Evolutionary conservation across 371 early-diverging fungal genomes (phyloP).

Genomic region (Mucor racemosus): DNA sequence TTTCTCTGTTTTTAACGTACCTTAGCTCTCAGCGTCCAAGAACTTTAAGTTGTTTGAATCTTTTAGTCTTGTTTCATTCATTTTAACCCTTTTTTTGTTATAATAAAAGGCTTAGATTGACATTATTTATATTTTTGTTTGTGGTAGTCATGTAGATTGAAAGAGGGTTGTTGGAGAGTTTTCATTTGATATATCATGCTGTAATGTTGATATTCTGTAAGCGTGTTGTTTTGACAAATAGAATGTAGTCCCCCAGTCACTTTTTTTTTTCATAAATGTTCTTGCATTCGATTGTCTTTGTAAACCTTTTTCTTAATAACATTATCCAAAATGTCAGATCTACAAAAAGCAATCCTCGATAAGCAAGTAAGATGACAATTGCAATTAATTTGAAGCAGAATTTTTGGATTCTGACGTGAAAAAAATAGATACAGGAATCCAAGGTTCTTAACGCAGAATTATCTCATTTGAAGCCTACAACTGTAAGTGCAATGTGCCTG

Average conservation of each 20-base stretch:
- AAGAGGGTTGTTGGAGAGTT: background rate
- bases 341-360: constrained; percentile 11
- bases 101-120: constrained; percentile 6
- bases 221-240: constrained; percentile 1
- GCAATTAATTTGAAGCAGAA: background rate
- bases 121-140: background rate
- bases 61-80: background rate
- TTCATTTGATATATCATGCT: too few relatives aligned
- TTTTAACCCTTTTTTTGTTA: background rate
- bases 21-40: constrained; percentile 37
- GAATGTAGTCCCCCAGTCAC: constrained; percentile 9
- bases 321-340: constrained; percentile 11
- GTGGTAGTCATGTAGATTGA: background rate
- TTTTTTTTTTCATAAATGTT: constrained; percentile 10
- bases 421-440: constrained; percentile 24
- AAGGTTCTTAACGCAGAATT: constrained; percentile 31
- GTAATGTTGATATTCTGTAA: background rate
- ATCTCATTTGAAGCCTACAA: constrained; percentile 22
- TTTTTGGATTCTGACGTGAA: background rate
- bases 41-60: constrained; percentile 27
- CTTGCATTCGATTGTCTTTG: background rate
- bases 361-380: constrained; percentile 14
- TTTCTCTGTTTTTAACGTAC: background rate
- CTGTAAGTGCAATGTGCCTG: constrained; percentile 16
- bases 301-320: too few relatives aligned